Evolutionary conservation across 129 eudicot species (phyloP), one percentile per base, ranked within the genome.

Genomic region (Smallanthus sonchifolius): DNA sequence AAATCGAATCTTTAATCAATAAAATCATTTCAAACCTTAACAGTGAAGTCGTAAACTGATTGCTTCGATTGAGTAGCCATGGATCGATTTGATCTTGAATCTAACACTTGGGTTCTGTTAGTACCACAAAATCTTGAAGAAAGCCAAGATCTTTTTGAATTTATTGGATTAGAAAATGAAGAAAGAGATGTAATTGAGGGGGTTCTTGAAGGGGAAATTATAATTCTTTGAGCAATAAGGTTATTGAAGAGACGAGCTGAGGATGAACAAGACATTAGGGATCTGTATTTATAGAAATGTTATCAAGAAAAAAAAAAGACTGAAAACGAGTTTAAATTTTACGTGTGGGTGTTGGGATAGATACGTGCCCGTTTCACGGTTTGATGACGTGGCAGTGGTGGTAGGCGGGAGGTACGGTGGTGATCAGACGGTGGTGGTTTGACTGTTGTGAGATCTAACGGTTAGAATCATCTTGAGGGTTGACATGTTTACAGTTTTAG

Each of bases 41-140:
- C 96, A 32, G 85, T 89, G 82, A 94, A 94, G 3, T 94, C 98
- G 59, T 94, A 86, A 72, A 94, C 82, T 2, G 97, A 88, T 74
- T 94, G 87, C 74, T 65, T 82, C 48, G 96, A 83, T n/a, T 83
- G 85, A 67, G 83, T 79, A 43, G 93, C 97, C 97, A 90, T 94
- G 0, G 84, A 73, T 32, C 74, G 84, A 65, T 75, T 78, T 17
- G 77, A 78, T 77, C 83, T 84, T 5, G 65, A 65, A 40, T 72
- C 54, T 19, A 51, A 69, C 75, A 75, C 63, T 6, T 74, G 83
- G 42, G 34, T 72, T 72, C 52, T 52, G 11, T 79, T 79, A 14
- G 39, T 20, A 51, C 34, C 3, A 77, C 57, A 67, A 38, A 65
- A 55, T 65, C 65, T 65, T 80, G 67, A 67, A 5, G 72, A 77